Evolutionary conservation across 495 filamentous ascomycete genomes (phyloP), one percentile per base, ranked within the genome.

Genomic region (Penicillium lividum): DNA sequence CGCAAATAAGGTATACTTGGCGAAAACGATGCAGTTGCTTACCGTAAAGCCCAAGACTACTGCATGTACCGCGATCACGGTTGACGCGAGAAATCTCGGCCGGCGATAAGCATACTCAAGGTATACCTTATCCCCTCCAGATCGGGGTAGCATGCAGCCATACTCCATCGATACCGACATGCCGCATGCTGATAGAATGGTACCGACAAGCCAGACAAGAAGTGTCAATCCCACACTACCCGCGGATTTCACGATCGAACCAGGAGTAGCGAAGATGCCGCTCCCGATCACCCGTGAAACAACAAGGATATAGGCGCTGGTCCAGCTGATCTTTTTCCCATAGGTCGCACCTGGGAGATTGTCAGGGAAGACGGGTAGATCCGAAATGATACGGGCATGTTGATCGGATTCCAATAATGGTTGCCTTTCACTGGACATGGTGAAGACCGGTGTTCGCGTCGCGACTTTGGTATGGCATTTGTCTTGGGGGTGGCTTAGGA

Each of bases 191-290:
- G 84, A 77, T 6, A 90, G 73, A 8, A 85, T 53, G 0, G 86
- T 83, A 4, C 87, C 88, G 0, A 81, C 73, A 3, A 87, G 54
- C 89, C 88, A 92, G 22, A 91, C 60, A 18, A 82, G 58, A 4
- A 91, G 62, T 0, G 84, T 80, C 16, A 89, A 69, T 3, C 88
- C 89, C 5, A 89, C 73, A 59, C 88, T 91, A 1, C 89, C 88
- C 10, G 84, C 80, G 0, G 84, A 84, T 28, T 80, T 77, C n/a
- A 86, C 73, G 54, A 93, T 89, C 10, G 82, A 77, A 10, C 87
- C 87, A 0, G 88, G 88, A 0, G 86, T 89, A 3, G 88, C 86
- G 65, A 91, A 93, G 58, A 93, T 89, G 31, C 88, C 89, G 62
- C 80, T 84, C 0, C 89, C 89, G 53, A 93, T 86, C 1, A 93